Percentiles rank a stretch among this genome's conserved stretches.
Evolutionary conservation across 352 stramenopile genomes (phyloP).

Genomic region (Phytophthora hybrid): DNA sequence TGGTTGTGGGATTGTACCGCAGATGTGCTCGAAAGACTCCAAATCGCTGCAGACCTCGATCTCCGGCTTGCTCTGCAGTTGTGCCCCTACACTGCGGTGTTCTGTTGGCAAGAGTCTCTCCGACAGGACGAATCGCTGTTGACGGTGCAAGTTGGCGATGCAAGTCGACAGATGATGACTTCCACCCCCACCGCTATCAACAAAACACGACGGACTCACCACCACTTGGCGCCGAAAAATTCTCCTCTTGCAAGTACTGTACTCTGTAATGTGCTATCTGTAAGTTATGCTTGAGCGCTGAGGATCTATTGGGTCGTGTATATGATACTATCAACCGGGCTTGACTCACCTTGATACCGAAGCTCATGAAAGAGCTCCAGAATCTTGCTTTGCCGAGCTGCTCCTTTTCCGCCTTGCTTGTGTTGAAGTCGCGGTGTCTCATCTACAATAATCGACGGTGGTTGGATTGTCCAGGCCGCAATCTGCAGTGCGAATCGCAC

Average conservation of each 20-base stretch:
- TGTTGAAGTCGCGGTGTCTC: conserved; percentile 5
- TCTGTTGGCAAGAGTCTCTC: conserved; percentile 9
- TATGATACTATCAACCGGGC: too few species aligned
- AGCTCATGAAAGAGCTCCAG: not conserved
- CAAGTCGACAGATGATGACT: conserved; percentile 18
- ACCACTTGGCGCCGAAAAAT: conserved; percentile 13
- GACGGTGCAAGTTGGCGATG: not conserved
- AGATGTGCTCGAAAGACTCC: conserved; percentile 39
- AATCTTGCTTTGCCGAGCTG: not conserved
- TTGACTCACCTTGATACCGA: too few species aligned
- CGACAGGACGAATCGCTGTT: conserved; percentile 13
- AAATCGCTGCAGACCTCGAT: conserved; percentile 29
- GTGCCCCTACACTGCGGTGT: conserved; percentile 1
- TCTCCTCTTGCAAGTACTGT: conserved; percentile 20
- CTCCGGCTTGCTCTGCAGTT: conserved; percentile 25
- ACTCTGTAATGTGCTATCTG: too few species aligned
- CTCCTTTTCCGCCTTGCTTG: not conserved
- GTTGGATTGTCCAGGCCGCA: not conserved
- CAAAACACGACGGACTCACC: conserved; percentile 18
- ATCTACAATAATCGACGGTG: not conserved
- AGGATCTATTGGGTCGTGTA: conserved; percentile 10
- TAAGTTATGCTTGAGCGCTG: not conserved
- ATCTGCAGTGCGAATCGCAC: conserved; percentile 12
- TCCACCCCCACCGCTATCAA: conserved; percentile 23
- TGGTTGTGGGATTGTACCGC: conserved; percentile 33